A percentile compares a stretch with the other conserved stretches of the same genome.
phyloP scores from a whole-genome alignment of 2,329 filamentous ascomycete species.

The Aspergillus brasiliensis region DNA sequence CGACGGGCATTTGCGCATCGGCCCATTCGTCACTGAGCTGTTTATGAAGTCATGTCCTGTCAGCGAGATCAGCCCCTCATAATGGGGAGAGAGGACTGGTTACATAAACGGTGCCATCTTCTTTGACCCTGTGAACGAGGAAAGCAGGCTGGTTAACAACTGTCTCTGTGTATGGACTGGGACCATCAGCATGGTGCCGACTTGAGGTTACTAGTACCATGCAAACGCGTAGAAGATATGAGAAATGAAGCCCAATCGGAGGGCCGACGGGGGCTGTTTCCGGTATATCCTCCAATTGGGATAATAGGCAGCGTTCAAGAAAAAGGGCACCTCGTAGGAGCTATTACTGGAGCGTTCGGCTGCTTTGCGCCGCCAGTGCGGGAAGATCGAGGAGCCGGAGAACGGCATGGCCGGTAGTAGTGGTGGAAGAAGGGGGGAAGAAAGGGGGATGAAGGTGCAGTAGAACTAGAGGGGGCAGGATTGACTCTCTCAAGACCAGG shows the following conservation, averaged over 20 bases:
- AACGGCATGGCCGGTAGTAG: constrained; percentile 20
- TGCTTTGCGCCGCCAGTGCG: constrained; percentile 29
- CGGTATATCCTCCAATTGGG: constrained; percentile 76
- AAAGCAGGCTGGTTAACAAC: constrained; percentile 26
- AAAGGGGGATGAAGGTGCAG: background rate
- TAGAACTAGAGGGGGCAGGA: background rate
- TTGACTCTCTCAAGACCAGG: constrained; percentile 1
- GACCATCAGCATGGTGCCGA: constrained; percentile 8
- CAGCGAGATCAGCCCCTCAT: constrained; percentile 25
- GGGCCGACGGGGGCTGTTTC: constrained; percentile 69
- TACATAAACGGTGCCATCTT: constrained; percentile 75
- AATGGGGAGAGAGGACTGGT: constrained; percentile 15
- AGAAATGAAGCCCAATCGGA: constrained; percentile 76
- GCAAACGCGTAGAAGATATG: constrained; percentile 85
- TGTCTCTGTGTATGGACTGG: constrained; percentile 18
- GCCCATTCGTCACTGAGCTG: constrained; percentile 80
- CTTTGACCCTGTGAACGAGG: constrained; percentile 57
- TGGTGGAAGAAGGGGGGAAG: background rate
- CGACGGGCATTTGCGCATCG: constrained; percentile 70
- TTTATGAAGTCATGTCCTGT: constrained; percentile 4
- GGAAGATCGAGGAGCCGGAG: constrained; percentile 23
- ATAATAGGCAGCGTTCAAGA: constrained; percentile 77
- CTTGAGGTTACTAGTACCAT: constrained; percentile 43
- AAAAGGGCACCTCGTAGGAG: constrained; percentile 42
- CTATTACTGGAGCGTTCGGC: constrained; percentile 27